These are phyloP conservation scores for Lactarius indigo DNA, from an alignment of 768 basidiomycete species.

Conservation along the genomic window DNA sequence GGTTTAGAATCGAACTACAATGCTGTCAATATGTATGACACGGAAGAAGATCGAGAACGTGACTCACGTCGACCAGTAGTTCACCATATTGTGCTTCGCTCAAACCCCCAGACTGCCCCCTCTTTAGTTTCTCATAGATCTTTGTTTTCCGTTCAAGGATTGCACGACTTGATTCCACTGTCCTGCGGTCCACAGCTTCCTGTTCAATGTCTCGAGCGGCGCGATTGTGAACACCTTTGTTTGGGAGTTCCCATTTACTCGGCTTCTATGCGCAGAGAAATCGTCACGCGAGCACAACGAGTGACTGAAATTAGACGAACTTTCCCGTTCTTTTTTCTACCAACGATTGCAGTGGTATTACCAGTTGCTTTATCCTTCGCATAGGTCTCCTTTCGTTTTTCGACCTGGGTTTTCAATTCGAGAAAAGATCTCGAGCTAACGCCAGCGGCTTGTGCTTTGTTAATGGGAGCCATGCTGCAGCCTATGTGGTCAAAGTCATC, in stretches of 20 bases:
- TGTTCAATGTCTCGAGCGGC: conserved; percentile 66
- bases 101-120: conserved; percentile 76
- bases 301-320: conserved; percentile 35
- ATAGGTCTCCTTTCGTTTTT: conserved; percentile 56
- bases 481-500: neutral
- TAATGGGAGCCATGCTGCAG: conserved; percentile 42
- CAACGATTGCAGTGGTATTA: conserved; percentile 47
- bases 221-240: conserved; percentile 67
- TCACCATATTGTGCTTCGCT: conserved; percentile 69
- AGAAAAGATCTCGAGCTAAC: conserved; percentile 74
- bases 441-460: conserved; percentile 65
- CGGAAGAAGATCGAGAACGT: neutral
- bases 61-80: conserved; percentile 73
- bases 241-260: conserved; percentile 70
- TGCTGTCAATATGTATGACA: conserved; percentile 2
- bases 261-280: conserved; percentile 51
- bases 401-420: conserved; percentile 66
- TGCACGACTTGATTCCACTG: conserved; percentile 67
- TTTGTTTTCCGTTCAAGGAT: conserved; percentile 73
- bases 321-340: conserved; percentile 69
- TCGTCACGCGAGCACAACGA: neutral
- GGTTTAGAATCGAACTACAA: conserved; percentile 63
- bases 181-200: conserved; percentile 64
- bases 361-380: conserved; percentile 62
- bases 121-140: conserved; percentile 74